Percentiles rank a stretch among this genome's conserved stretches.
phyloP scores from a whole-genome alignment of 768 basidiomycete genomes.

The Tricholoma sp. region DNA sequence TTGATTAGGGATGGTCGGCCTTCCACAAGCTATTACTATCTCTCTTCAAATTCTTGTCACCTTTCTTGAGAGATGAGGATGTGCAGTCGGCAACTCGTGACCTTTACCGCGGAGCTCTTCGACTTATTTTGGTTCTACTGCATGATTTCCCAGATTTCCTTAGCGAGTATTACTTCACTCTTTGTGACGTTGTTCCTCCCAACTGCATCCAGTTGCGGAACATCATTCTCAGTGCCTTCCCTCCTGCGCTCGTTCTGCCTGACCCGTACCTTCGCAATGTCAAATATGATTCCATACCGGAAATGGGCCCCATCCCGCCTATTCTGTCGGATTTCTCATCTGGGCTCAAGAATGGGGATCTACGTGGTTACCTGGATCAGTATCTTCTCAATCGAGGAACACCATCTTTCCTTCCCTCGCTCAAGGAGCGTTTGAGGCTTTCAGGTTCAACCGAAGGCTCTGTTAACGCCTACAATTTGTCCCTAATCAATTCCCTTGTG shows the following conservation, averaged over 20 bases:
- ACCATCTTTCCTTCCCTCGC: constrained; percentile 64
- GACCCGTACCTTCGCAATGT: constrained; percentile 79
- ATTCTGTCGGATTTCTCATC: constrained; percentile 89
- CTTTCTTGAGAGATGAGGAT: constrained; percentile 82
- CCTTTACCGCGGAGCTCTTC: constrained; percentile 85
- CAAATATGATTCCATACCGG: constrained; percentile 71
- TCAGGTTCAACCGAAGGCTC: constrained; percentile 40
- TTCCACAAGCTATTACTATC: constrained; percentile 94
- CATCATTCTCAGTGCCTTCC: constrained; percentile 94
- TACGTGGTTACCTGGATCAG: constrained; percentile 77
- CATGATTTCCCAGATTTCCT: constrained; percentile 99
- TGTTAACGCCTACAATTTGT: constrained; percentile 72
- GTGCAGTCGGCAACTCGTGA: constrained; percentile 77
- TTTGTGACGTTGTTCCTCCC: constrained; percentile 89
- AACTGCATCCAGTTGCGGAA: constrained; percentile 96
- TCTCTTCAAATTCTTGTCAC: constrained; percentile 90
- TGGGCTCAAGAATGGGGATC: constrained; percentile 73
- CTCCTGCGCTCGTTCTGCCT: constrained; percentile 72
- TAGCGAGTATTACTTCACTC: constrained; percentile 92
- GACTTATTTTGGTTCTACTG: constrained; percentile 88
- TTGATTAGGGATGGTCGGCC: constrained; percentile 78
- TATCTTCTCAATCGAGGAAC: constrained; percentile 75
- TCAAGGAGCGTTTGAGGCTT: constrained; percentile 71
- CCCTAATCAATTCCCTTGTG: constrained; percentile 89
- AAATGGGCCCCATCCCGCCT: constrained; percentile 90